Base-by-base conservation (phyloP, 257 asterid species). In the Linaria vulgaris region DNA sequence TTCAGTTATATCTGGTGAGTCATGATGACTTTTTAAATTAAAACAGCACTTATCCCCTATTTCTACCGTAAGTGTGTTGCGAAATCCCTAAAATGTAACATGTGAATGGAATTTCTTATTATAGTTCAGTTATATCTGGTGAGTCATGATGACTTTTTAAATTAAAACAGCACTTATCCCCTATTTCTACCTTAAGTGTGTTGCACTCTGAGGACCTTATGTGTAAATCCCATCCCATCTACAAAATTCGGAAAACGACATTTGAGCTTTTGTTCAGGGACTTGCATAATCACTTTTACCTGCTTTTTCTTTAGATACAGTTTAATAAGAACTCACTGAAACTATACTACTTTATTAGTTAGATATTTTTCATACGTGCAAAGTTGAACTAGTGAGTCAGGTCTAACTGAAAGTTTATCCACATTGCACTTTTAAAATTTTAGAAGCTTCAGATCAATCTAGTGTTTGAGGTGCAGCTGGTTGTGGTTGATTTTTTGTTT, bases 101-200 rank as follows among this genome's bases (percentile, higher is more conserved):
- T 61, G 19, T 66, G 31, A 41, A n/a, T 21, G 70, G 24, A 51
- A 39, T 43, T 64, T 45, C 56, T 3, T 12, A 12, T 7, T 12
- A 12, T 41, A 13, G 38, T 41, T 67, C 30, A 19, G 37, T 0
- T 6, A 23, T 27, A 54, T 56, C 64, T 39, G n/a, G 12, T 37
- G 27, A 24, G 37, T 44, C 38, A 44, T 11, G 19, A 50, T 6
- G 61, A 49, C 4, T 38, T 37, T n/a, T 57, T 37, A n/a, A n/a
- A n/a, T n/a, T n/a, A 22, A 5, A 53, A 27, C 59, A 53, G 1
- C 22, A 53, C 37, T 25, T 25, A 53, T 24, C 21, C 3, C 41
- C n/a, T 27, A 30, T 56, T 1, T 44, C 9, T 7, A 9, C 6
- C 20, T 56, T 30, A 4, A 16, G 21, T 23, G 46, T 31, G n/a